These are phyloP conservation scores for Tremellales sp. DNA, from an alignment of 1,284 basidiomycete species.

Conservation along the genomic window DNA sequence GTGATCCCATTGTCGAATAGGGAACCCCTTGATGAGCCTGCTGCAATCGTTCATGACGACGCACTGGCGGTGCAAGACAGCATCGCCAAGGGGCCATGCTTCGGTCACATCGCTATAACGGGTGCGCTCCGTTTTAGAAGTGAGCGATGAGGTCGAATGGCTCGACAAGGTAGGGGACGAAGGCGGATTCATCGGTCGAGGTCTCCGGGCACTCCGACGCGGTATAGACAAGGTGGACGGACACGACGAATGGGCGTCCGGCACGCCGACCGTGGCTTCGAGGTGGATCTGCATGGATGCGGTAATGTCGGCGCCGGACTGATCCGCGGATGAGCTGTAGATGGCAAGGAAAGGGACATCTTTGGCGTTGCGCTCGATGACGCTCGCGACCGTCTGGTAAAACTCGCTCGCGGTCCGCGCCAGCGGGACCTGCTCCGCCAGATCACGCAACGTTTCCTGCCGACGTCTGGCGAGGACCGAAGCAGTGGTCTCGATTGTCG, in stretches of 20 bases:
- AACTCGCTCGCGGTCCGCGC: constrained; percentile 10
- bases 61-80: constrained; percentile 19
- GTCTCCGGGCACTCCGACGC: too few relatives aligned
- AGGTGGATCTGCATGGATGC: constrained; percentile 15
- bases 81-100: constrained; percentile 26
- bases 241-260: constrained; percentile 12
- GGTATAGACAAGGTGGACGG: constrained; percentile 2
- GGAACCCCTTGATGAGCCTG: constrained; percentile 22
- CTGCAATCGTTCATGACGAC: constrained; percentile 31
- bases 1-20: constrained; percentile 33
- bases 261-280: constrained; percentile 17
- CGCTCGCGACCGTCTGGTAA: constrained; percentile 11
- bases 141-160: constrained; percentile 5
- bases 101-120: too few relatives aligned
- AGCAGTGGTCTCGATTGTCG: constrained; percentile 14
- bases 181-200: too few relatives aligned
- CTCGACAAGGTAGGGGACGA: too few relatives aligned
- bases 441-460: constrained; percentile 10
- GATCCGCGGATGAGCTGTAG: constrained; percentile 14
- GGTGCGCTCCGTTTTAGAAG: constrained; percentile 7
- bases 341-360: constrained; percentile 24
- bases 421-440: constrained; percentile 12
- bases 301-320: background rate
- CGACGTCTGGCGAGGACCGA: constrained; percentile 16
- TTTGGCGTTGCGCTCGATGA: constrained; percentile 11